Evolutionary conservation across 139 green algal genomes (phyloP).

Genomic region (Chlorella sp.): DNA sequence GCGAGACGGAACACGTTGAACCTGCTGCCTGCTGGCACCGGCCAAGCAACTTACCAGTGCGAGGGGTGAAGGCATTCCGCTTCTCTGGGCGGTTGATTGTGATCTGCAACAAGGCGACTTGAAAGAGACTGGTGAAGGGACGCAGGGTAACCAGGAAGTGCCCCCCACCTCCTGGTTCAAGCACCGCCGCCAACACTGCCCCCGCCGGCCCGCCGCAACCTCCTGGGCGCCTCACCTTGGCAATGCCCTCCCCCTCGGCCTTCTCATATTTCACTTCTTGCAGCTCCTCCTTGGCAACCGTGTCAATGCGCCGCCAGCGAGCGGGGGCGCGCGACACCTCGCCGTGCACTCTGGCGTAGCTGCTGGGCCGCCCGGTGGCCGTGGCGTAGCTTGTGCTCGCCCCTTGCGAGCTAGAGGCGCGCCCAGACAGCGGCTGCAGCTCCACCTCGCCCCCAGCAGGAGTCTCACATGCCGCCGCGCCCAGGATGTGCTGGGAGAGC

Average conservation of each 20-base stretch:
- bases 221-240: conserved; percentile 67
- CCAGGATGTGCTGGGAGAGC: conserved; percentile 29
- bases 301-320: conserved; percentile 61
- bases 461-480: background rate
- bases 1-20: conserved; percentile 17
- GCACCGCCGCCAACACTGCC: background rate
- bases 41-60: conserved; percentile 67
- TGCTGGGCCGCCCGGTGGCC: conserved; percentile 38
- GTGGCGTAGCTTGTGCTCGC: conserved; percentile 37
- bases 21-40: conserved; percentile 72
- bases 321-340: conserved; percentile 68
- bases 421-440: conserved; percentile 16
- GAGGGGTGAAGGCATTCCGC: conserved; percentile 95
- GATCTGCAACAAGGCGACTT: conserved; percentile 72
- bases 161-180: too few species aligned
- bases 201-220: background rate
- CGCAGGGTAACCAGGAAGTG: background rate
- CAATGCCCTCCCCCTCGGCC: conserved; percentile 84
- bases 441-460: background rate
- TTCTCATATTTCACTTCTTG: conserved; percentile 92
- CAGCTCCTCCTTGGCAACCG: conserved; percentile 66
- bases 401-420: background rate
- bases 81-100: conserved; percentile 95
- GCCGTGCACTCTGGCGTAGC: conserved; percentile 84
- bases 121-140: background rate